These are phyloP conservation scores for Colletotrichum incanum DNA, from an alignment of 2,329 filamentous ascomycete genomes.

Conservation along the genomic window DNA sequence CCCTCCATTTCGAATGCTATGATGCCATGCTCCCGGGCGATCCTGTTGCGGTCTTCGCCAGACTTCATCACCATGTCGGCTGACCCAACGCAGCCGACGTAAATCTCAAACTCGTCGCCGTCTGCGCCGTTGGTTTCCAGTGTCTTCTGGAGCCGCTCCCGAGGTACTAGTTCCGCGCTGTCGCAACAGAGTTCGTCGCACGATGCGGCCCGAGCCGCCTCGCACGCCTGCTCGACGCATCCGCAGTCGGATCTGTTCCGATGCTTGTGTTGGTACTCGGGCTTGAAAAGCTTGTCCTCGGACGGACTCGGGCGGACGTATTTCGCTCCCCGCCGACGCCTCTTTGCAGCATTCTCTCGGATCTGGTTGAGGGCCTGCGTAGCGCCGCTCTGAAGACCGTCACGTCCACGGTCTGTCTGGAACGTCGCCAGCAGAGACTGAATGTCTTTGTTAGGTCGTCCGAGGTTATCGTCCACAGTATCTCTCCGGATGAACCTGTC, in stretches of 20 bases:
- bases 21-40: slow-evolving; percentile 47
- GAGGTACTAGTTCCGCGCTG: neutral
- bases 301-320: slow-evolving; percentile 50
- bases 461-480: slow-evolving; percentile 46
- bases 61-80: slow-evolving; percentile 57
- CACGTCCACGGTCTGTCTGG: slow-evolving; percentile 28
- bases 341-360: neutral
- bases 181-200: slow-evolving; percentile 50
- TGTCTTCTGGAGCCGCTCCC: neutral
- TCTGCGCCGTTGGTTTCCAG: neutral
- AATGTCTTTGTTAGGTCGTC: slow-evolving; percentile 49
- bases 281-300: slow-evolving; percentile 51
- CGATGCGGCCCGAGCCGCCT: slow-evolving; percentile 33
- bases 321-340: slow-evolving; percentile 1
- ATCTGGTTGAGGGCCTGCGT: neutral
- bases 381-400: slow-evolving; percentile 35
- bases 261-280: slow-evolving; percentile 54
- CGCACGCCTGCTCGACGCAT: slow-evolving; percentile 43
- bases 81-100: slow-evolving; percentile 56
- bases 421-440: slow-evolving; percentile 45
- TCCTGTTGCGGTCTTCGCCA: slow-evolving; percentile 52
- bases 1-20: slow-evolving; percentile 56
- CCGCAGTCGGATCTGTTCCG: slow-evolving; percentile 24
- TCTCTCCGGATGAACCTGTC: slow-evolving; percentile 47
- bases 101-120: slow-evolving; percentile 44